A percentile compares a stretch with the other conserved stretches of the same genome.
phyloP scores from a whole-genome alignment of 2,329 filamentous ascomycete species.

The Xylaria sp. region DNA sequence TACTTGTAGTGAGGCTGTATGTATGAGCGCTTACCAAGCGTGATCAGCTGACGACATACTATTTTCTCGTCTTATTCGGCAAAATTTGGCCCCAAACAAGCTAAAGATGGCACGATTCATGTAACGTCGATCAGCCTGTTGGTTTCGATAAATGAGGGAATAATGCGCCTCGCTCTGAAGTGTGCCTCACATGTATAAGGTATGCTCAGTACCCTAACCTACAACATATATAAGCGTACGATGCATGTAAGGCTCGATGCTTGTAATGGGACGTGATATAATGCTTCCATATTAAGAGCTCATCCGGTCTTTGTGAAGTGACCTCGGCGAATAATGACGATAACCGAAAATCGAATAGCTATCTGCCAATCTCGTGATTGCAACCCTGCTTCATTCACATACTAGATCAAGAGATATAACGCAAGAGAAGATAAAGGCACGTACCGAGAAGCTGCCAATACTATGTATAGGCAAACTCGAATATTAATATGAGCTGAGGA shows the following conservation, averaged over 20 bases:
- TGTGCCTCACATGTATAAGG: background rate
- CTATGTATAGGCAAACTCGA: background rate
- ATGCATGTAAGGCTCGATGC: background rate
- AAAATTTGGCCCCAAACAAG: constrained; percentile 17
- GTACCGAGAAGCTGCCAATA: background rate
- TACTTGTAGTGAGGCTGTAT: background rate
- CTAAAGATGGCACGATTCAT: constrained; percentile 40
- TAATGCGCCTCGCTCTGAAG: background rate
- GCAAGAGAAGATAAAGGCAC: constrained; percentile 1
- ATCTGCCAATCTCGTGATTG: background rate
- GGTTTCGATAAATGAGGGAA: constrained; percentile 18
- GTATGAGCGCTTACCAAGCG: constrained; percentile 14
- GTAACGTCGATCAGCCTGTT: constrained; percentile 34
- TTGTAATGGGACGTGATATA: too few species aligned
- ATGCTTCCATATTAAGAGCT: too few species aligned
- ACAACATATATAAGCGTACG: background rate
- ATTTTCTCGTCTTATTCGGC: constrained; percentile 8
- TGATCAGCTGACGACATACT: constrained; percentile 28
- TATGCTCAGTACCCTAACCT: background rate
- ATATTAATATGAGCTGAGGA: background rate
- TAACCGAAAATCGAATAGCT: background rate
- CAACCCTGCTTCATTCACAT: constrained; percentile 14
- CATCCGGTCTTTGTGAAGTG: background rate
- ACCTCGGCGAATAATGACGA: too few species aligned
- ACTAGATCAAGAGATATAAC: background rate